Percentiles rank a stretch among this genome's conserved stretches.
phyloP scores from a whole-genome alignment of 78 protist genomes.

The Dictyostelium citrinum region DNA sequence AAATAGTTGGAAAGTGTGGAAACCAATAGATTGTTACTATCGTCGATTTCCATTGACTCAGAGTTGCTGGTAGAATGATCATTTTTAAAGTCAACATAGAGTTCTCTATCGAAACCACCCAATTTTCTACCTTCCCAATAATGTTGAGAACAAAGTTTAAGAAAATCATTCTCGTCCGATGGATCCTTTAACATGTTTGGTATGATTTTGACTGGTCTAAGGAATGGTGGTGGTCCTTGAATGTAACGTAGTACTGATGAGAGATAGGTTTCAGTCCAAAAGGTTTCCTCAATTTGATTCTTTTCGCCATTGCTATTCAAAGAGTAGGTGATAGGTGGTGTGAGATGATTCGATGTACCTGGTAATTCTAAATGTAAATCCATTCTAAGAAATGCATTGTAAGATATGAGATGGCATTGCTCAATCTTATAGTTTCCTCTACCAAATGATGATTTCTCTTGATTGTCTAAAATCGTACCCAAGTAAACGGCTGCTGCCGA shows the following conservation, averaged over 20 bases:
- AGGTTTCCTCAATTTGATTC: slow-evolving; percentile 41
- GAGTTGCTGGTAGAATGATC: neutral
- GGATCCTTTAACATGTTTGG: neutral
- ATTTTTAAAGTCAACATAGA: neutral
- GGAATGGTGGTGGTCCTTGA: slow-evolving; percentile 17
- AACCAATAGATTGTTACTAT: slow-evolving; percentile 56
- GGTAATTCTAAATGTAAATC: slow-evolving; percentile 62
- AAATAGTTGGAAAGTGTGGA: slow-evolving; percentile 17
- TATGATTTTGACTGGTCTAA: slow-evolving; percentile 46
- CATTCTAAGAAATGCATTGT: slow-evolving; percentile 43
- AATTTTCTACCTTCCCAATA: slow-evolving; percentile 69
- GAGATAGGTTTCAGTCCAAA: slow-evolving; percentile 51
- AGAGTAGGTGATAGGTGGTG: slow-evolving; percentile 26
- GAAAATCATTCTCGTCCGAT: slow-evolving; percentile 15
- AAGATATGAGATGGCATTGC: slow-evolving; percentile 20
- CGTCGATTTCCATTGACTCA: slow-evolving; percentile 43
- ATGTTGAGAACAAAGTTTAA: slow-evolving; percentile 28
- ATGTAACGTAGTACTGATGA: slow-evolving; percentile 31
- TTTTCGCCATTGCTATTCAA: slow-evolving; percentile 24
- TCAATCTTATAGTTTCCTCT: slow-evolving; percentile 46
- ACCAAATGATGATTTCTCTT: slow-evolving; percentile 72
- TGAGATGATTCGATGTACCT: neutral
- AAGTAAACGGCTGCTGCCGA: slow-evolving; percentile 56
- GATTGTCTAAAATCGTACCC: slow-evolving; percentile 30
- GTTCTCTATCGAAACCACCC: slow-evolving; percentile 49